Evolutionary conservation across 176 grass and related monocot species (phyloP), one percentile per base, ranked within the genome.

Genomic region (Pharus latifolius): DNA sequence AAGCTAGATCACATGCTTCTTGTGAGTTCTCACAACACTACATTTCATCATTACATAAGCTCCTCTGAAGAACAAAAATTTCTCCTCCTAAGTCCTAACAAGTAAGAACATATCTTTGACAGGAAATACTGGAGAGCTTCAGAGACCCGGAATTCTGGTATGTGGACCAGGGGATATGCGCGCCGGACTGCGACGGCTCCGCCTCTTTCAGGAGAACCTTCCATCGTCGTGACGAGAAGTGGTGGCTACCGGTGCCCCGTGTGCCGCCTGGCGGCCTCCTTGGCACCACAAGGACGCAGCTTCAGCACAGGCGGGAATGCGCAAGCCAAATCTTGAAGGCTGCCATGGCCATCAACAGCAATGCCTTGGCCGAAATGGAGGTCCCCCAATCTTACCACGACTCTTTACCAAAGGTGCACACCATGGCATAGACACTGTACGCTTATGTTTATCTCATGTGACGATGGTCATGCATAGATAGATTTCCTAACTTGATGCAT

Each of bases 1-100:
- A 95, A 99, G 68, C 74, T 99, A 22, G 96, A 99, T 45, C 77
- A 95, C 82, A 94, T 99, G 90, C 96, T 99, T n/a, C 90, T 99
- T 10, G 96, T 99, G 76, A 82, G 87, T 83, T 69, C 24, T 42
- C 28, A 37, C 25, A 20, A 40, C 7, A 24, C 19, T 18, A 29
- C 13, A 60, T 3, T 25, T 31, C 43, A 68, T 44, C 45, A 20
- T 10, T n/a, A 30, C 10, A 8, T 15, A 10, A 67, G 27, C 26
- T 71, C 1, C 48, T 68, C 19, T 69, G 56, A 42, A 24, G 5
- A 63, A n/a, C 11, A 19, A 60, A 5, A n/a, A n/a, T n/a, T n/a
- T n/a, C n/a, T n/a, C n/a, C n/a, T n/a, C n/a, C n/a, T n/a, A n/a
- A n/a, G n/a, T n/a, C n/a, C n/a, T n/a, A n/a, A n/a, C n/a, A n/a